Evolutionary conservation across 2,329 filamentous ascomycete genomes (phyloP), one percentile per base, ranked within the genome.

Genomic region (Mycosphaerella sp.): DNA sequence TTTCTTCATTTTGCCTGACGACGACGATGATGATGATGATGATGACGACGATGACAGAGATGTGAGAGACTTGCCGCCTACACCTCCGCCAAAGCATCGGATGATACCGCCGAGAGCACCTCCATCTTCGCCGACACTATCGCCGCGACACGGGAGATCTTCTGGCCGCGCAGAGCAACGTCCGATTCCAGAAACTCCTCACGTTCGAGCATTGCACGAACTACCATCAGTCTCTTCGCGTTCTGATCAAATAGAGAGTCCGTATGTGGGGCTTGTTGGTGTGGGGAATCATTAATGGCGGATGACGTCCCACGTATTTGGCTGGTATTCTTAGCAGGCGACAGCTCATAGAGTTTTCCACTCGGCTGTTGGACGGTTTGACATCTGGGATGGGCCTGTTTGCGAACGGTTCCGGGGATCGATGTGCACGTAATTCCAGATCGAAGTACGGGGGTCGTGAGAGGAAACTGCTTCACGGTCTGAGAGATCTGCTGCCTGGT

Each of bases 91-190:
- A n/a, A 56, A 53, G 29, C 23, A 39, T 42, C 14, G 43, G n/a
- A 21, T 45, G 32, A 12, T 34, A 23, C 38, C 26, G 26, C 26
- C 48, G 6, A 45, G 26, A 41, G 48, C 48, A 39, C 48, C 53
- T 23, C 53, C 48, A 41, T 47, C 54, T 43, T 53, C 51, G 41
- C 45, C 51, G 34, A 40, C 45, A n/a, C 34, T 48, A 26, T 23
- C 39, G 34, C 10, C 42, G 36, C 17, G 39, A 31, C 31, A 43
- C 29, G 11, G 8, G 12, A 4, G 38, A 31, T 41, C n/a, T 29
- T 29, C 26, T 29, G 26, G 26, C 26, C 26, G 6, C 6, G 2
- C 42, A 26, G 41, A 36, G 32, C 52, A 41, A 41, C 21, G 40
- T 21, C 6, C 40, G 5, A 32, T 40, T 14, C n/a, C 51, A 36